Evolutionary conservation across 2,329 filamentous ascomycete genomes (phyloP).

Genomic region (Coniochaeta sp.): DNA sequence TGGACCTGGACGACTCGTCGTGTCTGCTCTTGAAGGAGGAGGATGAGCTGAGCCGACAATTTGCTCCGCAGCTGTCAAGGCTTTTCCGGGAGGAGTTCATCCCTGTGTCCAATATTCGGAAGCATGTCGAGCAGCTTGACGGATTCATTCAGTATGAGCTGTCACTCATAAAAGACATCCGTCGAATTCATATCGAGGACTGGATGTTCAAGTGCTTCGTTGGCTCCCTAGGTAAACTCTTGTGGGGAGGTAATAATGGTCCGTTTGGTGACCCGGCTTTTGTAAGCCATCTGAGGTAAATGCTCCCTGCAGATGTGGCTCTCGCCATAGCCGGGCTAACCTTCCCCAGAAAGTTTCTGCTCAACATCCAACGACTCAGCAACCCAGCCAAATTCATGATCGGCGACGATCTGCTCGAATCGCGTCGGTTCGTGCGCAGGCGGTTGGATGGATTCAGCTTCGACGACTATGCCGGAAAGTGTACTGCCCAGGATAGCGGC

Average conservation of each 20-base stretch:
- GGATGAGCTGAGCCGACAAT: constrained; percentile 2
- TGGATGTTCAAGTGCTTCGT: constrained; percentile 7
- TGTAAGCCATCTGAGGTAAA: background rate
- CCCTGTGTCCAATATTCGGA: constrained; percentile 1
- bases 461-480: background rate
- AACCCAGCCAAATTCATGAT: constrained; percentile 3
- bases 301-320: background rate
- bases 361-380: constrained; percentile 3
- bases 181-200: constrained; percentile 5
- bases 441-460: background rate
- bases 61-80: constrained; percentile 3
- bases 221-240: constrained; percentile 5
- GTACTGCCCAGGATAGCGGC: background rate
- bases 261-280: constrained; percentile 1
- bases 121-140: constrained; percentile 5
- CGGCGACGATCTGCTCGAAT: constrained; percentile 1
- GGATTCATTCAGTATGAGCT: constrained; percentile 1
- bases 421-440: constrained; percentile 1
- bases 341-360: background rate
- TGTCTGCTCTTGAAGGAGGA: constrained; percentile 6
- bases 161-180: background rate
- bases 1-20: constrained; percentile 6
- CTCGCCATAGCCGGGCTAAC: background rate
- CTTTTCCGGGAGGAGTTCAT: constrained; percentile 10
- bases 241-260: constrained; percentile 5